Evolutionary conservation across 768 basidiomycete species (phyloP), one percentile per base, ranked within the genome.

Genomic region (Kwoniella botswanensis): DNA sequence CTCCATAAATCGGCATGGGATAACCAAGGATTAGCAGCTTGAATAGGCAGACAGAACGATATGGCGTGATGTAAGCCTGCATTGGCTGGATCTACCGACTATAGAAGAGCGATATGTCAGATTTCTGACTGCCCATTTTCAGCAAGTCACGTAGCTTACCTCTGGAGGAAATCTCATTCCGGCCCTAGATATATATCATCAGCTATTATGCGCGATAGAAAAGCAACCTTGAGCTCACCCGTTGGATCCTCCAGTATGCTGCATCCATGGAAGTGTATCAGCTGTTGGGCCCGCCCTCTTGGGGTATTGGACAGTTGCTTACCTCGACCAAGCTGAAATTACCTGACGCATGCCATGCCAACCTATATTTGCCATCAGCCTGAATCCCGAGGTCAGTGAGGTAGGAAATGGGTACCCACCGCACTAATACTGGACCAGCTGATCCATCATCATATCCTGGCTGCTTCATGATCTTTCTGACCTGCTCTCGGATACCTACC

Each of bases 301-400:
- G 46, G 18, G 12, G 42, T 4, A 26, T 41, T 44, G 21, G 57
- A 1, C n/a, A 50, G 43, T 44, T 54, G 54, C 78, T 71, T 43
- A 75, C 72, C 72, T 81, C 82, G 0, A 82, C 79, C 29, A 83
- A 72, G 53, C 74, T 76, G 72, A 79, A 83, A 22, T 81, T 83
- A 3, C 82, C 82, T 52, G 77, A 78, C n/a, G 81, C 79, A 71
- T 84, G 84, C 83, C 83, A 84, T 35, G 82, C 82, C 17, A 84
- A 73, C 67, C 82, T 83, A 56, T 21, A 42, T 35, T 26, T 65
- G 52, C 21, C 1, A 44, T 66, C 44, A 44, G 29, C 21, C 26
- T 52, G 11, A 13, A 13, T 13, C 18, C 21, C 7, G 44, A 44
- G 43, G 22, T 10, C 17, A 43, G 12, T 5, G 21, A 9, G 21